Evolutionary conservation across 192 early-diverging fungal species (phyloP), one percentile per base, ranked within the genome.

Genomic region (Podila verticillata): DNA sequence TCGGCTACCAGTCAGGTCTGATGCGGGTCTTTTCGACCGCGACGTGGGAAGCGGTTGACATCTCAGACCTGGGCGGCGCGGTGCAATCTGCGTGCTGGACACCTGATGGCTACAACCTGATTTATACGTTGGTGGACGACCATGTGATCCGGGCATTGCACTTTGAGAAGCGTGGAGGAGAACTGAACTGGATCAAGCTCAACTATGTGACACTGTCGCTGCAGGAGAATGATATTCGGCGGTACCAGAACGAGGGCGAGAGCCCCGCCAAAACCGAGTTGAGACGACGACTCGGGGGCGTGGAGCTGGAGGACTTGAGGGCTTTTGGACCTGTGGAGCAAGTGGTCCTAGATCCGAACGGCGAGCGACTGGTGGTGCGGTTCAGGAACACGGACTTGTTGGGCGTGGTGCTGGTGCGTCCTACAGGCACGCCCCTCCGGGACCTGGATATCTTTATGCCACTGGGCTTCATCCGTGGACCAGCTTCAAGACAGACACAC

Each of bases 81-180:
- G 29, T 80, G 24, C 69, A 90, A 80, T 81, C 85, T 56, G 88
- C 87, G 10, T 84, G 82, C 54, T 92, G 91, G 91, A 84, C 87
- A 13, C 88, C 87, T n/a, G 90, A 91, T 48, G 84, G 87, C 44
- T 60, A 68, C 57, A 89, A 84, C 31, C 47, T 91, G 30, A 85
- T 89, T 26, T 92, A 83, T 66, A 77, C 88, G 7, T 73, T 92
- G 49, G 70, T 75, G 28, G 85, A 74, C 7, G 82, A 85, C 47
- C 63, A 70, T 20, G 56, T 81, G 9, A 63, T 92, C 9, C 60
- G 84, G 22, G 70, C 74, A 22, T 26, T 85, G 54, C 83, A 82
- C 63, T 54, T 89, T 13, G 70, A 73, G 29, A 73, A 63, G n/a
- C 47, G 78, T 20, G 59, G 61, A 4, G 77, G 70, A 1, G 65